phyloP scores from a whole-genome alignment of 1,284 basidiomycete species.

The Amylostereum chailletii region DNA sequence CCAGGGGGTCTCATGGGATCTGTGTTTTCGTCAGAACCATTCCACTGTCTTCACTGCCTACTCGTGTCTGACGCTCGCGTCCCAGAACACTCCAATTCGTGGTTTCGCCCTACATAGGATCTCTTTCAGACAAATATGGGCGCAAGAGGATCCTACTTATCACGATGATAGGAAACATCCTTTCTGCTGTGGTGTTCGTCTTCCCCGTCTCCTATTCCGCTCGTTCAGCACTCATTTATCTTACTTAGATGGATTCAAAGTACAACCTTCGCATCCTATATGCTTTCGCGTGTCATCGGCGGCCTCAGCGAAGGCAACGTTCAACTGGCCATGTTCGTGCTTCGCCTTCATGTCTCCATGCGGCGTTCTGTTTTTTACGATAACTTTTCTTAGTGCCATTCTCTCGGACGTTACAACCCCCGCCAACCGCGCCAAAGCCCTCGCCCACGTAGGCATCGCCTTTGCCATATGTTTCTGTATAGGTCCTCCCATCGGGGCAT shows the following conservation, averaged over 20 bases:
- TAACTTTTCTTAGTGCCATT: conserved; percentile 53
- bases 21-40: conserved; percentile 66
- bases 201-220: not conserved
- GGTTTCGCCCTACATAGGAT: conserved; percentile 78
- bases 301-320: conserved; percentile 87
- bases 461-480: conserved; percentile 90
- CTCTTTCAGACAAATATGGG: conserved; percentile 79
- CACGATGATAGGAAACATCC: conserved; percentile 87
- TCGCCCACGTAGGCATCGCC: conserved; percentile 89
- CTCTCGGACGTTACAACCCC: conserved; percentile 81
- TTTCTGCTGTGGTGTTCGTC: conserved; percentile 75
- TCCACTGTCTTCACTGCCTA: not conserved
- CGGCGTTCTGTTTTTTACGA: conserved; percentile 2
- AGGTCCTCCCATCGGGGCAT: conserved; percentile 76
- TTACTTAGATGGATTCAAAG: conserved; percentile 75
- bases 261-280: conserved; percentile 78
- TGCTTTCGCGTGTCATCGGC: conserved; percentile 83
- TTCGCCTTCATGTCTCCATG: conserved; percentile 1
- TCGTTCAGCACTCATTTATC: not conserved
- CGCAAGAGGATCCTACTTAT: conserved; percentile 72
- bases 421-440: conserved; percentile 67
- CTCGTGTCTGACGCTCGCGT: conserved; percentile 5
- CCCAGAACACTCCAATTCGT: conserved; percentile 77
- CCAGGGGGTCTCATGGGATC: conserved; percentile 82
- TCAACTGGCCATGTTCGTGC: conserved; percentile 66